These are phyloP conservation scores for Debaryomyces prosopidis DNA, from an alignment of 805 yeast species.

Conservation along the genomic window DNA sequence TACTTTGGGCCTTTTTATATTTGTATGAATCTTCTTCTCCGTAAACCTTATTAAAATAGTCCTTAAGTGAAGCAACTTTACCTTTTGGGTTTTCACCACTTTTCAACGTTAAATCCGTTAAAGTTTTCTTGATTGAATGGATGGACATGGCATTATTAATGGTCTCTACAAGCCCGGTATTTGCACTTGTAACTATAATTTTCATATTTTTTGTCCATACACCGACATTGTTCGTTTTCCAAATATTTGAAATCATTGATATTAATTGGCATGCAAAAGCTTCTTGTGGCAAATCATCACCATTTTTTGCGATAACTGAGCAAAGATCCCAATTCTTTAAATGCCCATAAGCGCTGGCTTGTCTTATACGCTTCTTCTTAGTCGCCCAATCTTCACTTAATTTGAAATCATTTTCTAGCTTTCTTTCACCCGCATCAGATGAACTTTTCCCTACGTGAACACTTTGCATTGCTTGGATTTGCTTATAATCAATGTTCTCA, in stretches of 20 bases:
- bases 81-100: constrained; percentile 72
- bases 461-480: constrained; percentile 50
- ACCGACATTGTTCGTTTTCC: constrained; percentile 68
- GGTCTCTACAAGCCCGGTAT: constrained; percentile 91
- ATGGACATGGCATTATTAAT: constrained; percentile 92
- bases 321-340: constrained; percentile 91
- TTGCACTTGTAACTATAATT: constrained; percentile 85
- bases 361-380: constrained; percentile 77
- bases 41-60: constrained; percentile 75
- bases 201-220: constrained; percentile 95
- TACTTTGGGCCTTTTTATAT: constrained; percentile 76
- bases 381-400: constrained; percentile 93
- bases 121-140: constrained; percentile 90
- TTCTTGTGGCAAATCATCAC: constrained; percentile 93
- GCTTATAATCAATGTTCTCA: constrained; percentile 35
- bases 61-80: constrained; percentile 67
- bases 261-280: constrained; percentile 97
- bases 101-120: constrained; percentile 71
- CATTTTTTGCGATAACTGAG: constrained; percentile 95
- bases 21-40: constrained; percentile 59
- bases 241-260: constrained; percentile 79
- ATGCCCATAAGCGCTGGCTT: constrained; percentile 79
- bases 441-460: constrained; percentile 62
- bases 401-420: constrained; percentile 88
- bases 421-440: constrained; percentile 71